phyloP scores from a whole-genome alignment of 768 basidiomycete genomes.

The Leccinum incarnatum region DNA sequence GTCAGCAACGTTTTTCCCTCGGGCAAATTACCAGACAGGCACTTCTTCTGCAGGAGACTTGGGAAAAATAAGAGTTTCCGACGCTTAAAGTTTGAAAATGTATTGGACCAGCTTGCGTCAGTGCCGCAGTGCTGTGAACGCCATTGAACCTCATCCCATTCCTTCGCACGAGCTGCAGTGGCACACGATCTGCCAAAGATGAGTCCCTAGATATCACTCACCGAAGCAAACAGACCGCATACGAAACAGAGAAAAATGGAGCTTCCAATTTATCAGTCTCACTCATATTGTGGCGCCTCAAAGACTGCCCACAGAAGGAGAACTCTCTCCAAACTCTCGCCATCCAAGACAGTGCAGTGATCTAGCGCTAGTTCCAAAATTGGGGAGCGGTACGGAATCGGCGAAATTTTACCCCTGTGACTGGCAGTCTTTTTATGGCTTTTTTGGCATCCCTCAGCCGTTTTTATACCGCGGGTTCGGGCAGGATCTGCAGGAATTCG shows the following conservation, averaged over 20 bases:
- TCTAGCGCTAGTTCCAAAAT: constrained; percentile 3
- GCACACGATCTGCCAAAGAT: neutral
- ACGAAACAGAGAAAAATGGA: neutral
- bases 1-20: neutral
- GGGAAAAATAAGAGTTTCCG: neutral
- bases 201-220: neutral
- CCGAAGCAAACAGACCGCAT: neutral
- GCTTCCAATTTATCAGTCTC: constrained; percentile 7
- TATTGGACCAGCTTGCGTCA: neutral
- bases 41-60: neutral
- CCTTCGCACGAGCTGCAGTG: neutral
- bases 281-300: constrained; percentile 8
- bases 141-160: neutral
- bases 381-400: neutral
- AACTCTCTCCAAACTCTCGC: constrained; percentile 4
- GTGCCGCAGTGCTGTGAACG: neutral
- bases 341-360: constrained; percentile 1
- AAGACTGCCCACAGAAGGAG: neutral
- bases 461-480: constrained; percentile 11
- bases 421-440: constrained; percentile 7
- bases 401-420: neutral
- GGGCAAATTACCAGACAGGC: neutral
- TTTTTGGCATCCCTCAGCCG: neutral
- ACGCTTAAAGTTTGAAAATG: neutral
- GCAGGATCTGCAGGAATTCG: neutral